Evolutionary conservation across 225 moss, liverwort and hornwort genomes (phyloP), one percentile per base, ranked within the genome.

Genomic region (Sphagnum contortum): DNA sequence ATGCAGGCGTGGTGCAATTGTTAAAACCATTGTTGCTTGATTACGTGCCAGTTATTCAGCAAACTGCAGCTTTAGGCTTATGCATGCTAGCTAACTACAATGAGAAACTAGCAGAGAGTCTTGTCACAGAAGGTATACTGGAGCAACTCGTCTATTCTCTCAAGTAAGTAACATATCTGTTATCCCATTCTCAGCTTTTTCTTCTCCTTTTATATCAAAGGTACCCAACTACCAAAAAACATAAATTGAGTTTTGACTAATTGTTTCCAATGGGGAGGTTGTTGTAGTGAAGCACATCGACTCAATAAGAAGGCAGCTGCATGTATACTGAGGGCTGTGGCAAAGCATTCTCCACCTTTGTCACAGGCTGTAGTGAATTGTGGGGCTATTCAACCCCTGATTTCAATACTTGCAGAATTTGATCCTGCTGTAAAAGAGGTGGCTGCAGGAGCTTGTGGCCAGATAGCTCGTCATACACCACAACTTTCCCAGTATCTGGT

Each of bases 401-500:
- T 96, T 51, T 78, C 75, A 48, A 89, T 88, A 61, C 79, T 92
- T 5, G 72, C 81, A 67, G 96, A 96, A 71, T 83, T 96, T 47
- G 96, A 96, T 60, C 96, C 92, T 6, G 83, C 82, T 55, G 96
- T 96, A 9, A 96, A 92, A 66, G 92, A 92, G 69, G 84, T 90
- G 49, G 96, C 92, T 55, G 92, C 90, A 9, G 88, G 81, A 60
- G 92, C 96, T 47, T 62, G 92, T 29, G 96, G 92, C 68, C 90
- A 96, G 71, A 96, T 96, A 67, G 92, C 90, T 12, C 88, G 81
- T 47, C 96, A 92, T 60, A 88, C 66, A 14, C 77, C 84, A 2
- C 81, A 87, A 49, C 75, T 96, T 62, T 92, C 96, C 60, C 96
- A 89, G 68, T 65, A 74, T 56, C 65, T 80, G 45, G 92, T 88